Evolutionary conservation across 257 asterid species (phyloP).

Genomic region (Nicotiana obtusifolia): DNA sequence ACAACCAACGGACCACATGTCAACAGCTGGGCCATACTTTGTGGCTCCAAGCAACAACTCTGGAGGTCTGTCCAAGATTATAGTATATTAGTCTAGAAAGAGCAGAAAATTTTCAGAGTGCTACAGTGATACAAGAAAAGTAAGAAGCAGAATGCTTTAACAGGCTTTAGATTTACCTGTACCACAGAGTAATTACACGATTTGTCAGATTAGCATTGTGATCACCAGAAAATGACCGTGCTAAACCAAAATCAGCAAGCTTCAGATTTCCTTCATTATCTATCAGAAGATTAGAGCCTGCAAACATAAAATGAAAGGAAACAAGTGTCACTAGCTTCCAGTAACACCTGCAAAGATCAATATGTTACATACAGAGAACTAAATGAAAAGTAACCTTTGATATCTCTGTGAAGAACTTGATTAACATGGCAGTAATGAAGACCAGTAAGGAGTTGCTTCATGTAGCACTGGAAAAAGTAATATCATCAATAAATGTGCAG

Average conservation of each 20-base stretch:
- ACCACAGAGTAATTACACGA: conserved; percentile 95
- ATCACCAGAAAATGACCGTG: conserved; percentile 78
- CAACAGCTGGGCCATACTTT: conserved; percentile 93
- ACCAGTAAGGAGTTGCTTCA: conserved; percentile 93
- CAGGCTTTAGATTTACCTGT: conserved; percentile 48
- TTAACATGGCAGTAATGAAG: conserved; percentile 91
- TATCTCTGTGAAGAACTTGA: conserved; percentile 97
- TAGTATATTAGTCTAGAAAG: neutral
- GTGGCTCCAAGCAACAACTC: conserved; percentile 97
- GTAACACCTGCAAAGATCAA: neutral
- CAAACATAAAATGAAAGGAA: conserved; percentile 13
- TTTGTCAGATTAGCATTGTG: conserved; percentile 83
- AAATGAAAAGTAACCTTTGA: conserved; percentile 56
- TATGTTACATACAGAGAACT: neutral
- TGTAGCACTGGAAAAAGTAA: conserved; percentile 67
- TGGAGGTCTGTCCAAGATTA: conserved; percentile 61
- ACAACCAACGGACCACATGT: conserved; percentile 99
- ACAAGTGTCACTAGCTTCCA: neutral
- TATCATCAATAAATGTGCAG: conserved; percentile 18
- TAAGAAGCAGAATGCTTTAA: conserved; percentile 7
- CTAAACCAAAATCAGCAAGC: conserved; percentile 96
- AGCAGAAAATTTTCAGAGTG: neutral
- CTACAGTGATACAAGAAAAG: neutral
- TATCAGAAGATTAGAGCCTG: conserved; percentile 95
- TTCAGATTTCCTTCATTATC: conserved; percentile 94